phyloP scores from a whole-genome alignment of 768 basidiomycete genomes.

The Macrolepiota dolichaula region DNA sequence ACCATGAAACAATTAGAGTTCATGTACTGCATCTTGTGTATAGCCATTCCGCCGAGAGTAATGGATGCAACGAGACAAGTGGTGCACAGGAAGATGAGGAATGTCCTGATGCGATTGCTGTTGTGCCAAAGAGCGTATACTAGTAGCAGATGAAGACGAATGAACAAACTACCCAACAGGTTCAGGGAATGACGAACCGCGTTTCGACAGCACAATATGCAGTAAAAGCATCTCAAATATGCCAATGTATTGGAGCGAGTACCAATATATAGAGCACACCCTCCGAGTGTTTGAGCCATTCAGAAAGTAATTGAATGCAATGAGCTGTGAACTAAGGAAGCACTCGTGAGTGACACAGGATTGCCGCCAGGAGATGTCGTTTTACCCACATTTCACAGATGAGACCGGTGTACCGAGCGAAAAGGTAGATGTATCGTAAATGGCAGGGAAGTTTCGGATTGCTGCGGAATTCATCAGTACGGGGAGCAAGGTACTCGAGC shows the following conservation, averaged over 20 bases:
- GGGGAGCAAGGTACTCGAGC: background rate
- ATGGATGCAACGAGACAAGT: background rate
- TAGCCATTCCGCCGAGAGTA: background rate
- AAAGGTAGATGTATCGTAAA: constrained; percentile 6
- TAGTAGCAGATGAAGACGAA: too few relatives aligned
- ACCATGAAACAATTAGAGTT: background rate
- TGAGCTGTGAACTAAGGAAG: background rate
- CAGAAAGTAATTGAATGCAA: background rate
- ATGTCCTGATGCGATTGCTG: background rate
- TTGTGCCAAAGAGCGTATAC: background rate
- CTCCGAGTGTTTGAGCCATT: background rate
- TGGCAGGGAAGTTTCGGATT: background rate
- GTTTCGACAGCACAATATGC: background rate
- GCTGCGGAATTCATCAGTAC: background rate
- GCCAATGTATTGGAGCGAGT: background rate
- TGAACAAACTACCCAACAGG: background rate
- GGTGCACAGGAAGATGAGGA: background rate
- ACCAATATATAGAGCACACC: constrained; percentile 2
- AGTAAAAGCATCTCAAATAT: background rate
- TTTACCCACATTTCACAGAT: constrained; percentile 2
- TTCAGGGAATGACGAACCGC: background rate
- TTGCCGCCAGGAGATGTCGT: too few relatives aligned
- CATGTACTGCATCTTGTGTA: background rate
- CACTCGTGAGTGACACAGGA: background rate
- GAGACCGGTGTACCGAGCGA: constrained; percentile 4